A percentile compares a stretch with the other conserved stretches of the same genome.
phyloP scores from a whole-genome alignment of 106 monocot genomes.

The Vanilla planifolia region DNA sequence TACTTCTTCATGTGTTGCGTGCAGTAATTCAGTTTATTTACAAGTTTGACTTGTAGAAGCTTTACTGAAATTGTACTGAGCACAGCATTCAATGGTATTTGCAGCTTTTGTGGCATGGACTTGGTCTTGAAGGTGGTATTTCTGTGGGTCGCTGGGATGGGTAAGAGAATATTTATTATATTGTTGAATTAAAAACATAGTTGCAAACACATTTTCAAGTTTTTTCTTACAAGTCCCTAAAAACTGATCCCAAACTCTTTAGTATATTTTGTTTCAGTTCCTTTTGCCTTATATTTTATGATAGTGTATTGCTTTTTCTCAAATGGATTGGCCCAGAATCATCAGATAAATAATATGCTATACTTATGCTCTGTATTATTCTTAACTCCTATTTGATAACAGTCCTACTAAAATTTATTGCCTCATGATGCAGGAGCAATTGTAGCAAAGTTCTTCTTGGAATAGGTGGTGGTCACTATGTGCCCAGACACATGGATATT shows the following conservation, averaged over 20 bases:
- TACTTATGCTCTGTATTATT: neutral
- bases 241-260: neutral
- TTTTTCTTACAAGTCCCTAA: neutral
- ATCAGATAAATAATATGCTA: neutral
- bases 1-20: too few species aligned
- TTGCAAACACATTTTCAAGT: neutral
- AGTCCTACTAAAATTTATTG: slow-evolving; percentile 1
- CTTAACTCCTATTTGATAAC: neutral
- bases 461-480: slow-evolving; percentile 96
- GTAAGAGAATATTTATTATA: slow-evolving; percentile 41
- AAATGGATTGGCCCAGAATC: too few species aligned
- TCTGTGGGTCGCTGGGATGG: slow-evolving; percentile 74
- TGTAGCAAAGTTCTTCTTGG: slow-evolving; percentile 82
- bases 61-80: too few species aligned
- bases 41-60: too few species aligned
- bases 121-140: slow-evolving; percentile 68
- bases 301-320: too few species aligned
- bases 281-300: neutral
- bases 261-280: too few species aligned
- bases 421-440: slow-evolving; percentile 35
- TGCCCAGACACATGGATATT: slow-evolving; percentile 93
- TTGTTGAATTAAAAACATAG: neutral
- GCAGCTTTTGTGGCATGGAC: slow-evolving; percentile 90
- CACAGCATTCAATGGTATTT: too few species aligned
- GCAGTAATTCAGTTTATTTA: too few species aligned